Evolutionary conservation across 2,329 filamentous ascomycete species (phyloP), one percentile per base, ranked within the genome.

Genomic region (Rhynchosporium secalis): DNA sequence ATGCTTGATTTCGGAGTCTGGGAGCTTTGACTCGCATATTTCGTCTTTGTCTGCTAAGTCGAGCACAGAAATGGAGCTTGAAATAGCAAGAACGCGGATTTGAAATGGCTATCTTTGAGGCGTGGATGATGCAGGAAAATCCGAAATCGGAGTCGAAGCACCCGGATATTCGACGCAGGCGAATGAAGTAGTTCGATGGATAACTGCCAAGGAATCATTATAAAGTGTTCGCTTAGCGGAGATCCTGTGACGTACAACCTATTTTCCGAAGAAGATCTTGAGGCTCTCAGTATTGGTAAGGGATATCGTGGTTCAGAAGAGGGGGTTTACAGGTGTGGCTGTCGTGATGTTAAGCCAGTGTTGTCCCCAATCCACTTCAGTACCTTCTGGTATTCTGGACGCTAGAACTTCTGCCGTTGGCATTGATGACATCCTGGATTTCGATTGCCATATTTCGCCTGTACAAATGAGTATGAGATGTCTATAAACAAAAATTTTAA

Each of bases 381-480:
- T 40, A n/a, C n/a, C n/a, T 54, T 54, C 12, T 54, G 49, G n/a
- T 54, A 54, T n/a, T 33, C 49, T 41, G 49, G 49, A 28, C 49
- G 40, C 40, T 28, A 33, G 9, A 54, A 33, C 13, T 54, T 54
- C 26, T 54, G 49, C 38, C 49, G 49, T 40, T n/a, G n/a, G 33
- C 49, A 54, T 40, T 54, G 49, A 2, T 41, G n/a, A 26, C 49
- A 54, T 10, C 9, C 10, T 3, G 49, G 49, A 2, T 28, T 10
- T 3, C 33, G n/a, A n/a, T 40, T 20, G 12, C 40, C 49, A 20
- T 20, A 54, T 40, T 54, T 54, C n/a, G 40, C 36, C 49, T 54
- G 38, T 10, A 28, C 49, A 26, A 33, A 26, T 20, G 28, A 54
- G 33, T 28, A 40, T 40, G 20, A 54, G 49, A n/a, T 20, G 20